phyloP scores from a whole-genome alignment of 1,284 basidiomycete genomes.

The Lentinula novae-zelandiae region DNA sequence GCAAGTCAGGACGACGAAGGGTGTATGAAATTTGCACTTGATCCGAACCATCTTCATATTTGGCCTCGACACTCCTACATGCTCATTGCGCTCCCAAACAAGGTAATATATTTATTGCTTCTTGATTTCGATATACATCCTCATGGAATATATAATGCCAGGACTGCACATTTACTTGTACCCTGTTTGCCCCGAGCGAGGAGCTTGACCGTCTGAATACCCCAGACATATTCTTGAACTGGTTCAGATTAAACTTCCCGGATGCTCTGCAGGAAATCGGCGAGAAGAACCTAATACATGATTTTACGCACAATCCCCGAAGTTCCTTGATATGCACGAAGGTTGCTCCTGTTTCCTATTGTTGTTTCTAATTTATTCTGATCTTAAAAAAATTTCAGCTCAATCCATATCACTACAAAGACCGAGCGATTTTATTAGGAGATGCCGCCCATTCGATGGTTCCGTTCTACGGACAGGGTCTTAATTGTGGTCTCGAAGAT shows the following conservation, averaged over 20 bases:
- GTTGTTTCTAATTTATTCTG: conserved; percentile 8
- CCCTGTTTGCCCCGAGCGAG: conserved; percentile 85
- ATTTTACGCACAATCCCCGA: conserved; percentile 81
- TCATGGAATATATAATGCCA: conserved; percentile 22
- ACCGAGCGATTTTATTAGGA: conserved; percentile 85
- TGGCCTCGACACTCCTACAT: conserved; percentile 99
- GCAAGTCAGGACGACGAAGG: conserved; percentile 64
- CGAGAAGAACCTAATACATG: conserved; percentile 68
- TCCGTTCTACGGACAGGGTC: conserved; percentile 97
- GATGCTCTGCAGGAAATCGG: conserved; percentile 86
- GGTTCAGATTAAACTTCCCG: conserved; percentile 86
- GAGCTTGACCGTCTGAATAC: conserved; percentile 71
- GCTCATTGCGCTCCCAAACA: conserved; percentile 97
- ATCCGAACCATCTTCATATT: conserved; percentile 96
- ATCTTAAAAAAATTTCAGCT: conserved; percentile 41
- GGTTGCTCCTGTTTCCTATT: conserved; percentile 45
- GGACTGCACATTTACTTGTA: conserved; percentile 89
- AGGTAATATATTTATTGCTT: conserved; percentile 47
- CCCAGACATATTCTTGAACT: conserved; percentile 59
- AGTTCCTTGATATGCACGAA: conserved; percentile 90
- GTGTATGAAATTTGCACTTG: conserved; percentile 73
- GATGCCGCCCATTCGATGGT: conserved; percentile 98
- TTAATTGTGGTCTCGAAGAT: conserved; percentile 98
- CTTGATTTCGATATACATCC: conserved; percentile 17
- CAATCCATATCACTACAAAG: conserved; percentile 87